Percentiles rank a stretch among this genome's conserved stretches.
Conservation (phyloP, 2,329 filamentous ascomycete genomes). For the Colletotrichum australisinense region DNA sequence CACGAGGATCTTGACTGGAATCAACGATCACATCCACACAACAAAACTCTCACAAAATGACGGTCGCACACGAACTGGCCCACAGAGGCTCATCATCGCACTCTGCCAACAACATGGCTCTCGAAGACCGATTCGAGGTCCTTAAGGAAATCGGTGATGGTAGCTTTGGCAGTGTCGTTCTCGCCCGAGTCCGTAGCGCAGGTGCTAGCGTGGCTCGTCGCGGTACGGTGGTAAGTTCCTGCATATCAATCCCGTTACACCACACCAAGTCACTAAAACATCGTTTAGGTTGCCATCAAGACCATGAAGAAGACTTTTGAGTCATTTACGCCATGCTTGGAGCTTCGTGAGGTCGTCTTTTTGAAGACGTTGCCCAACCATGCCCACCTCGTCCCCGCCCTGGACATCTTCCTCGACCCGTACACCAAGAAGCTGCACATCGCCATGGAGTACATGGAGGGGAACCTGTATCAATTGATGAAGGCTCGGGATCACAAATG, state of each 20-base stretch:
- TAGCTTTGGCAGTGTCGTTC: conserved; percentile 94
- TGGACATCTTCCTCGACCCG: conserved; percentile 98
- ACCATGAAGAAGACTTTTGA: conserved; percentile 99
- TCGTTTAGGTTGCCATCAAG: conserved; percentile 90
- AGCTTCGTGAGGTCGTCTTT: conserved; percentile 97
- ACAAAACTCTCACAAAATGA: conserved; percentile 67
- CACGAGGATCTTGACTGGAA: conserved; percentile 36
- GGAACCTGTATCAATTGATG: conserved; percentile 98
- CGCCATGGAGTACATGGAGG: conserved; percentile 99
- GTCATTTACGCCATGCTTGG: conserved; percentile 88
- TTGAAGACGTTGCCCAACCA: conserved; percentile 88
- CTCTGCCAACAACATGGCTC: conserved; percentile 65
- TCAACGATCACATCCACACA: conserved; percentile 35
- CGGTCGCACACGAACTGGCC: conserved; percentile 78
- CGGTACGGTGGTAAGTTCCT: conserved; percentile 84
- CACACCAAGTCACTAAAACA: conserved; percentile 6
- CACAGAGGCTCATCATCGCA: conserved; percentile 72
- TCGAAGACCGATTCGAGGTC: conserved; percentile 96
- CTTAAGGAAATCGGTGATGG: conserved; percentile 99
- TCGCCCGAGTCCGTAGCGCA: conserved; percentile 91
- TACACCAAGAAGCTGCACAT: conserved; percentile 97
- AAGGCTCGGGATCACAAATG: conserved; percentile 97
- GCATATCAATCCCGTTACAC: conserved; percentile 2
- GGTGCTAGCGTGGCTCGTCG: conserved; percentile 89
- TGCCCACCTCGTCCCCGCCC: conserved; percentile 92